Conservation (phyloP, 164 flowering plant genomes). For the Stephania japonica region DNA sequence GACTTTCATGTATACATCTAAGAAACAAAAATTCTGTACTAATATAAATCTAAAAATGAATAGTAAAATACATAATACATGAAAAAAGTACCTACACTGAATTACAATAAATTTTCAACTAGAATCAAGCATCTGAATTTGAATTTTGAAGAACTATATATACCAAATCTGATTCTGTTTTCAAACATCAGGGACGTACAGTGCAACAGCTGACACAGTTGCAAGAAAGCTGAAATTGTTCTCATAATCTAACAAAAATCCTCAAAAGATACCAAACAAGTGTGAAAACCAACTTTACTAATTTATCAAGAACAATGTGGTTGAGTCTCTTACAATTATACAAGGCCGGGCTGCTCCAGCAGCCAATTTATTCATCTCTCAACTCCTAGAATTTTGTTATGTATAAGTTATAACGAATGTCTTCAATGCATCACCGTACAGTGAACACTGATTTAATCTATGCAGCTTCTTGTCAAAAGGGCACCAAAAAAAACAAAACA, state of each 20-base stretch:
- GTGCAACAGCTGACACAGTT: not conserved
- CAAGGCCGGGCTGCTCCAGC: constrained; percentile 12
- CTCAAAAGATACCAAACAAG: not conserved
- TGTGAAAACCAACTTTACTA: not conserved
- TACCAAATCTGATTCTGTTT: not conserved
- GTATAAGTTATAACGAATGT: not conserved
- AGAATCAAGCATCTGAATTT: not conserved
- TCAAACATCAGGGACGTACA: not conserved
- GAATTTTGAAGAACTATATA: not conserved
- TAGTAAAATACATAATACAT: too few relatives aligned
- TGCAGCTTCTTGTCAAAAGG: not conserved
- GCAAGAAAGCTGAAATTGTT: too few relatives aligned
- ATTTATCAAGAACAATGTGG: not conserved
- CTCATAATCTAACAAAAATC: too few relatives aligned
- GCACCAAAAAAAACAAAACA: not conserved
- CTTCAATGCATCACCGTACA: not conserved
- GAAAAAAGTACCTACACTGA: not conserved
- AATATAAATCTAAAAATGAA: too few relatives aligned
- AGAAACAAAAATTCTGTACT: too few relatives aligned
- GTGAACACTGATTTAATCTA: not conserved
- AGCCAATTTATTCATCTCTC: constrained; percentile 13
- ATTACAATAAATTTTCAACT: not conserved
- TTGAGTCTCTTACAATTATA: constrained; percentile 9
- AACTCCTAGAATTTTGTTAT: constrained; percentile 2
- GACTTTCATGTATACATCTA: too few relatives aligned